Percentiles rank a stretch among this genome's conserved stretches.
Conservation (phyloP, 2,329 filamentous ascomycete species). For the Acarospora socialis region DNA sequence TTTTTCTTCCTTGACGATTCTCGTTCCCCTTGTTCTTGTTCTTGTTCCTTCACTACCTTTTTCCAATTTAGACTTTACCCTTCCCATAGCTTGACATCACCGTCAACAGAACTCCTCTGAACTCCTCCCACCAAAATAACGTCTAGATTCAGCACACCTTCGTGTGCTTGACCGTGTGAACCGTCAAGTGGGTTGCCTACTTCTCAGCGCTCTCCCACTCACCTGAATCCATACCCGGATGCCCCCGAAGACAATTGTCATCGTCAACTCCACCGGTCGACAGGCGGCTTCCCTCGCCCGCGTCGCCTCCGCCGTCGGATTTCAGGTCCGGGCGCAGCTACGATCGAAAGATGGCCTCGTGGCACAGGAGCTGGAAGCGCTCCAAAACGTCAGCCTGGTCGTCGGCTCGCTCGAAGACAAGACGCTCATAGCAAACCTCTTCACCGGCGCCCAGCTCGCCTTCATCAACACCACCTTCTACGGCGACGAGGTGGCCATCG, state of each 20-base stretch:
- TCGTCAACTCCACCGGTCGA: constrained; percentile 90
- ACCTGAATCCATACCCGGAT: no score
- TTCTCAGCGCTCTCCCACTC: no score
- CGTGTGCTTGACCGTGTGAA: no score
- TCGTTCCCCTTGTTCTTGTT: no score
- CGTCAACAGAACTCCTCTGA: no score
- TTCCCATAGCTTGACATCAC: no score
- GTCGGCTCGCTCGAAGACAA: constrained; percentile 56
- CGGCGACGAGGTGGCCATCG: constrained; percentile 84
- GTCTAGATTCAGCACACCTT: no score
- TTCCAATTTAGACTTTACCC: no score
- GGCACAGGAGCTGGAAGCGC: constrained; percentile 65
- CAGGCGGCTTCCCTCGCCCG: constrained; percentile 92
- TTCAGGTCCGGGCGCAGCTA: constrained; percentile 83
- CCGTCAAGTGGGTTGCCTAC: no score
- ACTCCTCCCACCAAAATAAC: no score
- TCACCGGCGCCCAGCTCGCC: constrained; percentile 70
- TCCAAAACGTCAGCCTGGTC: constrained; percentile 67
- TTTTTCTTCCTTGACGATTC: no score
- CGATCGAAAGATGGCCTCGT: constrained; percentile 70
- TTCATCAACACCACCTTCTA: constrained; percentile 98
- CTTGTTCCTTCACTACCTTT: no score
- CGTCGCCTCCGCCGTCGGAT: constrained; percentile 85
- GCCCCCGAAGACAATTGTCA: constrained; percentile 65
- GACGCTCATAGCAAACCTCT: constrained; percentile 60